Conservation (phyloP, 345 rosid genomes). For the Citrus hindsii region DNA sequence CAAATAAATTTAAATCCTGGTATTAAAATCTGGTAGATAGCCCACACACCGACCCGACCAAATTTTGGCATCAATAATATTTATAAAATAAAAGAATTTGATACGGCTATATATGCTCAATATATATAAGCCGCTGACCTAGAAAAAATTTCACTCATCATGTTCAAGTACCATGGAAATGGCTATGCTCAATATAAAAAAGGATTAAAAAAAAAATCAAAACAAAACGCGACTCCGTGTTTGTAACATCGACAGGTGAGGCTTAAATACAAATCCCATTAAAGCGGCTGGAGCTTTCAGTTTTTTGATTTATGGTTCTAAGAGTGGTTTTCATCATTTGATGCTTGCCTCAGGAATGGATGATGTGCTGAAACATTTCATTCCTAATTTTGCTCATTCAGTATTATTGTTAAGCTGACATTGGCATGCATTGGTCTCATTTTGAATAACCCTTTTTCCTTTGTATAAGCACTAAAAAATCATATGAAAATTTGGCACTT, state of each 20-base stretch:
- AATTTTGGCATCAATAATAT: too few relatives aligned
- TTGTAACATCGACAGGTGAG: not conserved
- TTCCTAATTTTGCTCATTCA: not conserved
- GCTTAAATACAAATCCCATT: not conserved
- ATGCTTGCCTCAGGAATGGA: slow-evolving; percentile 69
- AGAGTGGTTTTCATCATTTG: slow-evolving; percentile 37
- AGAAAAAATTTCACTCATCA: not conserved
- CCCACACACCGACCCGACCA: too few relatives aligned
- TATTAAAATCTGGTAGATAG: too few relatives aligned
- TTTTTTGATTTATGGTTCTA: not conserved
- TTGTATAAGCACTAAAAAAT: not conserved
- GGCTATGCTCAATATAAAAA: not conserved
- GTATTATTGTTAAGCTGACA: not conserved
- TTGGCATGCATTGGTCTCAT: not conserved
- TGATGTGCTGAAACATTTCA: slow-evolving; percentile 38
- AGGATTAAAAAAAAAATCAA: too few relatives aligned
- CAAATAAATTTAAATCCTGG: too few relatives aligned
- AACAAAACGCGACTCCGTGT: not conserved
- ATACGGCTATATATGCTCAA: not conserved
- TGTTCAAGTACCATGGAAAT: slow-evolving; percentile 1
- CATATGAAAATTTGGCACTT: not conserved
- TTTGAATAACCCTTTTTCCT: not conserved
- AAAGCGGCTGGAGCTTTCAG: not conserved
- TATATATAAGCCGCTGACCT: not conserved
- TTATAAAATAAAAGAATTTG: too few relatives aligned